Evolutionary conservation across 2,329 filamentous ascomycete genomes (phyloP).

Genomic region (Claviceps sp.): DNA sequence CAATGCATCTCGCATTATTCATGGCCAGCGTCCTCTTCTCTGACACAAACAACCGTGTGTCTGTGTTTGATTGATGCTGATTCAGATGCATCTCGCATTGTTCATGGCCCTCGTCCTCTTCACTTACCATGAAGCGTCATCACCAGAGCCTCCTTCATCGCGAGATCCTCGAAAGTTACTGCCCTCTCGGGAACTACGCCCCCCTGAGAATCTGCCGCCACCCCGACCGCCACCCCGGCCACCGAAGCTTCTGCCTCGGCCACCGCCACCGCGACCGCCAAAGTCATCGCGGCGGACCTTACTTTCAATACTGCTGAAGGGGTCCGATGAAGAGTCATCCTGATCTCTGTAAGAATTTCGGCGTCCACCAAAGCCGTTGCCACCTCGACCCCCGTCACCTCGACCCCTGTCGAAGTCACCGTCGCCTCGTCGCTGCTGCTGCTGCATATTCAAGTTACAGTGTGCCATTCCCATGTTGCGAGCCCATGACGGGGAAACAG

Average conservation of each 20-base stretch:
- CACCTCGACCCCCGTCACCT: slow-evolving; percentile 9
- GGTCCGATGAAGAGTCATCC: slow-evolving; percentile 11
- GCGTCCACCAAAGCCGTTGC: slow-evolving; percentile 6
- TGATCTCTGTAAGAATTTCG: slow-evolving; percentile 4
- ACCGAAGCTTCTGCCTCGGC: slow-evolving; percentile 8
- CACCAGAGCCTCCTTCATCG: background rate
- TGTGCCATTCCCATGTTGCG: slow-evolving; percentile 19
- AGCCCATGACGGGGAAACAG: slow-evolving; percentile 15
- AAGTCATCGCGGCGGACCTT: slow-evolving; percentile 14
- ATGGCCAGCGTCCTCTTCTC: background rate
- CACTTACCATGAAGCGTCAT: slow-evolving; percentile 1
- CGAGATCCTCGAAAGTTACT: background rate
- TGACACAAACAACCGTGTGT: background rate
- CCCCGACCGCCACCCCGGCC: slow-evolving; percentile 8
- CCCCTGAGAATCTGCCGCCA: slow-evolving; percentile 3
- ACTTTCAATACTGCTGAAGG: slow-evolving; percentile 16
- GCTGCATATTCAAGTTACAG: slow-evolving; percentile 23
- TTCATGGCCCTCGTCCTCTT: background rate
- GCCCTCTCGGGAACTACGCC: background rate
- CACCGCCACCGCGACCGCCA: slow-evolving; percentile 10
- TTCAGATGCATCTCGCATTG: background rate
- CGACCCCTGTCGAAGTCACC: slow-evolving; percentile 7
- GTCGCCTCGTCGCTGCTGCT: slow-evolving; percentile 3
- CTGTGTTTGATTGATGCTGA: background rate
- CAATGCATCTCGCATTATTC: background rate